Conservation (phyloP, 2,329 filamentous ascomycete genomes). For the Talaromyces pinophilus region DNA sequence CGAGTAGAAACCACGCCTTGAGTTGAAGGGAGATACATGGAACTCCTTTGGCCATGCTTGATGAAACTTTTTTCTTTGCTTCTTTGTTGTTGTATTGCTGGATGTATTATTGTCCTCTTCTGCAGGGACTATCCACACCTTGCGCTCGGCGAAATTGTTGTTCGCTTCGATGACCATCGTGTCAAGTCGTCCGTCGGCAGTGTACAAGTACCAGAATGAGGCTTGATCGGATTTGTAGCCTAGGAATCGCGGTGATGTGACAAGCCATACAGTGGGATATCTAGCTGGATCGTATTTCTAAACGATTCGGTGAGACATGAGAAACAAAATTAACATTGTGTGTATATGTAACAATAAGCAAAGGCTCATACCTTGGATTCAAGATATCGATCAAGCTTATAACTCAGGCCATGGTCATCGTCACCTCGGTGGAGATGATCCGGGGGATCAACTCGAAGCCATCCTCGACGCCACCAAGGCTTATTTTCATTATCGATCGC, state of each 20-base stretch:
- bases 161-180: conserved; percentile 12
- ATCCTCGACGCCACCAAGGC: conserved; percentile 16
- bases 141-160: conserved; percentile 16
- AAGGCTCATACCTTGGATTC: background rate
- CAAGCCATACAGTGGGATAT: conserved; percentile 18
- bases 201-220: conserved; percentile 19
- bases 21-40: conserved; percentile 19
- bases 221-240: conserved; percentile 14
- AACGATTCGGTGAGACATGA: background rate
- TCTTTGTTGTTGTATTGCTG: background rate
- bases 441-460: conserved; percentile 15
- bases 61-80: conserved; percentile 8
- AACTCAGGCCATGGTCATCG: background rate
- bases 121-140: conserved; percentile 6
- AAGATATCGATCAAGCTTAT: conserved; percentile 8
- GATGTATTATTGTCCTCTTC: background rate
- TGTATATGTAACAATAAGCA: background rate
- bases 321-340: background rate
- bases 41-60: conserved; percentile 11
- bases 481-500: background rate
- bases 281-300: background rate
- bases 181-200: background rate
- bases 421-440: conserved; percentile 13
- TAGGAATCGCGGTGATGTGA: conserved; percentile 16
- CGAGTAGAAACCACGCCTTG: conserved; percentile 8